Evolutionary conservation across 805 yeast species (phyloP).

Genomic region (Lachancea sp.): DNA sequence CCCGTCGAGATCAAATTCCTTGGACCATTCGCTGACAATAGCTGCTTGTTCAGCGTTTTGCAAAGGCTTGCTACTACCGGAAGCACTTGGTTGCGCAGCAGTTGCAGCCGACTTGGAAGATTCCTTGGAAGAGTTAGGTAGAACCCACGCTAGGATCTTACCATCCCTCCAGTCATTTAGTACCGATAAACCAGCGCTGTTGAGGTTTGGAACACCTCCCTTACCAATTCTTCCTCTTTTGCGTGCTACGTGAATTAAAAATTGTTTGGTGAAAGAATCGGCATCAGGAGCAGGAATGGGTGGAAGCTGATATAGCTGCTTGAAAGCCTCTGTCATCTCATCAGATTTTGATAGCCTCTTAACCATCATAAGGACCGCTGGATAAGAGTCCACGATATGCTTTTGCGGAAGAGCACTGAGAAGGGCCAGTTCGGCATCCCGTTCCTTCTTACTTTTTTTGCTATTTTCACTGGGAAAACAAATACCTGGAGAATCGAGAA

Average conservation of each 20-base stretch:
- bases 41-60: conserved; percentile 55
- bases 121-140: conserved; percentile 55
- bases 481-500: conserved; percentile 95
- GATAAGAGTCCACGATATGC: conserved; percentile 73
- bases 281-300: conserved; percentile 66
- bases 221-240: conserved; percentile 84
- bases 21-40: conserved; percentile 84
- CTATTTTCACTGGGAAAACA: conserved; percentile 75
- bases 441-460: conserved; percentile 50
- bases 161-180: conserved; percentile 98
- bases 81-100: conserved; percentile 30
- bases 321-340: conserved; percentile 73
- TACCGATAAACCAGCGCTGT: conserved; percentile 74
- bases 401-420: conserved; percentile 87
- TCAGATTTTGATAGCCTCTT: conserved; percentile 67
- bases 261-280: conserved; percentile 74
- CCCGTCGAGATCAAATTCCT: conserved; percentile 88
- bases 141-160: conserved; percentile 82
- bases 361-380: conserved; percentile 71
- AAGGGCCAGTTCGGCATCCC: conserved; percentile 82
- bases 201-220: conserved; percentile 89
- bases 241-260: conserved; percentile 89
- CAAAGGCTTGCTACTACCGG: conserved; percentile 36
- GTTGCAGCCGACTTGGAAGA: conserved; percentile 22
- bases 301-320: conserved; percentile 69